Percentiles rank a stretch among this genome's conserved stretches.
Conservation (phyloP, 805 yeast genomes). For the Ogataea nakhonphanomensis region DNA sequence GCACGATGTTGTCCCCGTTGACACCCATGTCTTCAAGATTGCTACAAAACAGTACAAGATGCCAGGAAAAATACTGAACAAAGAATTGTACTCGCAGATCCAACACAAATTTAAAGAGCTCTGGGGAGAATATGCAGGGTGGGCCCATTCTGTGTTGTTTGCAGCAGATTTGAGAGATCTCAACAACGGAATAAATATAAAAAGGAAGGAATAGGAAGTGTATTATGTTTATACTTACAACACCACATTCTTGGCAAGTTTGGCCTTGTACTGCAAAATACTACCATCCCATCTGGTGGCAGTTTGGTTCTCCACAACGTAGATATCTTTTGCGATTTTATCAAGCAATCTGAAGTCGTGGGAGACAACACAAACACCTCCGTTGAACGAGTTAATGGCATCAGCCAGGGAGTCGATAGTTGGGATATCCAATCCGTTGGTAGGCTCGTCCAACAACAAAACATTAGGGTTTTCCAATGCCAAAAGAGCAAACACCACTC, state of each 20-base stretch:
- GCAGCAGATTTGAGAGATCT: slow-evolving; percentile 77
- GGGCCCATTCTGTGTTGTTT: slow-evolving; percentile 96
- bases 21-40: slow-evolving; percentile 90
- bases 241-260: slow-evolving; percentile 87
- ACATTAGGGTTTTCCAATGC: slow-evolving; percentile 96
- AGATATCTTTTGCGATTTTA: slow-evolving; percentile 96
- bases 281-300: slow-evolving; percentile 96
- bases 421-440: slow-evolving; percentile 98
- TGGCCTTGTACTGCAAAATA: slow-evolving; percentile 88
- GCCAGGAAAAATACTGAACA: slow-evolving; percentile 43
- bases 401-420: slow-evolving; percentile 97
- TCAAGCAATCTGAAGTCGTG: slow-evolving; percentile 98
- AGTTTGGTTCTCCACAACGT: slow-evolving; percentile 90
- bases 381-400: slow-evolving; percentile 90
- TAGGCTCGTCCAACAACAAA: slow-evolving; percentile 96
- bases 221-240: slow-evolving; percentile 38
- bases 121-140: slow-evolving; percentile 94
- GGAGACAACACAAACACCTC: slow-evolving; percentile 98
- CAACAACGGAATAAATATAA: slow-evolving; percentile 57
- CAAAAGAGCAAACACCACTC: slow-evolving; percentile 95
- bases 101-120: slow-evolving; percentile 54
- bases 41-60: slow-evolving; percentile 78
- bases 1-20: slow-evolving; percentile 88
- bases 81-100: slow-evolving; percentile 52
- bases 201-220: slow-evolving; percentile 5